Base-by-base conservation (phyloP, 1,284 basidiomycete genomes). In the Ceratobasidium sp. region DNA sequence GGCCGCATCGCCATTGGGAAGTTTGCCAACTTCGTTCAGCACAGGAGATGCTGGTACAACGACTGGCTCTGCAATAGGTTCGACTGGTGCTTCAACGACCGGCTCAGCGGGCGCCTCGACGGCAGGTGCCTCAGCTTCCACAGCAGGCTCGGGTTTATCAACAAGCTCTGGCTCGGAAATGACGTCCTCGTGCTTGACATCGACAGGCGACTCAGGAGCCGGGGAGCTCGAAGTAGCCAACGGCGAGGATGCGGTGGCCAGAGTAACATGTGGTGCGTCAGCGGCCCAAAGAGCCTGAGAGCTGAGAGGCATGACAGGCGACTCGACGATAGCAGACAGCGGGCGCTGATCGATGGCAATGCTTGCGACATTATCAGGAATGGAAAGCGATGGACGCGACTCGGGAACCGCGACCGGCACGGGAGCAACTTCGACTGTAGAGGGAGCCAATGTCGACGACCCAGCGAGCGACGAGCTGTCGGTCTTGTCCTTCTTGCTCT, bases 311-410 rank as follows among this genome's bases (percentile, higher is more conserved):
- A 31, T 33, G 45, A 60, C 31, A 15, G 69, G 69, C 24, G 69
- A 73, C 48, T 73, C 69, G 59, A 60, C 69, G 27, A 73, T 73
- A n/a, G 57, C 69, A 22, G 69, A 73, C n/a, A 73, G 69, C 31
- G 69, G 65, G n/a, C 48, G 69, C 31, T 53, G 56, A 27, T 57
- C 47, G 19, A 29, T 50, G n/a, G 63, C 31, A 9, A 65, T 31
- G 27, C n/a, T 65, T 6, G 63, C 17, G n/a, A 65, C 31, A 22
- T 48, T 29, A 31, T 14, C 24, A 54, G 69, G 54, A 19, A 73
- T 73, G 11, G 45, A 27, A 29, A 73, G 48, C 8, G 69, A 60
- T 9, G 69, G 69, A 33, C 56, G 69, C 27, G 69, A 44, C 45
- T 73, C 56, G 67, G 66, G 24, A 36, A 47, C 24, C 11, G 62